Evolutionary conservation across 2,329 filamentous ascomycete species (phyloP), one percentile per base, ranked within the genome.

Genomic region (Xylaria hypoxylon): DNA sequence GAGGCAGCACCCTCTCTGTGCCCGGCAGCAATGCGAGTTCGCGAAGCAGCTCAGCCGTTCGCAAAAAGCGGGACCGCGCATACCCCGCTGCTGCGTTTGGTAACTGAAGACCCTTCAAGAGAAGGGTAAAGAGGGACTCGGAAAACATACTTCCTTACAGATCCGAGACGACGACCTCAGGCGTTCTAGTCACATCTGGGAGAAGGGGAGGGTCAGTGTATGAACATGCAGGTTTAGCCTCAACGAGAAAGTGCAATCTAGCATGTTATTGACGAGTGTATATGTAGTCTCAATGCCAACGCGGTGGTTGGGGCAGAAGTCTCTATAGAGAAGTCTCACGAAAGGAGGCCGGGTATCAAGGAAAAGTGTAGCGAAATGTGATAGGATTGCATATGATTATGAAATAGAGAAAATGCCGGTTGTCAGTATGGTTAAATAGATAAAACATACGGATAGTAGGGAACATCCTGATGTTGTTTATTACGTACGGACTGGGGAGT

Each of bases 21-120:
- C 68, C 73, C n/a, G 59, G 58, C 19, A 84, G 83, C 2, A 77
- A 77, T 22, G 76, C 82, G 1, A 87, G 84, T 73, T 89, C 87
- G 33, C 80, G 86, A 55, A 88, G 87, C 74, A 88, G 83, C 76
- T 87, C 84, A 2, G 77, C 80, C 2, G 80, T 76, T 22, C 79
- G 84, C 45, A 88, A 86, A 79, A 89, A 87, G 82, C 85, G 82
- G 70, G 87, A 89, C 65, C 81, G 88, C 58, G 80, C 85, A 0
- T 90, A 90, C 72, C 88, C 88, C 2, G 83, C 86, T 11, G 88
- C 87, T 7, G 87, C 88, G 10, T 90, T 90, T 77, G 85, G 84
- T 17, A 80, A 78, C 45, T 82, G 11, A 68, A 22, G 8, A 8
- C 8, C 15, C 3, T 40, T 2, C 8, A 28, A 28, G 35, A 11